phyloP scores from a whole-genome alignment of 768 basidiomycete species.

The Tylopilus intermedius region DNA sequence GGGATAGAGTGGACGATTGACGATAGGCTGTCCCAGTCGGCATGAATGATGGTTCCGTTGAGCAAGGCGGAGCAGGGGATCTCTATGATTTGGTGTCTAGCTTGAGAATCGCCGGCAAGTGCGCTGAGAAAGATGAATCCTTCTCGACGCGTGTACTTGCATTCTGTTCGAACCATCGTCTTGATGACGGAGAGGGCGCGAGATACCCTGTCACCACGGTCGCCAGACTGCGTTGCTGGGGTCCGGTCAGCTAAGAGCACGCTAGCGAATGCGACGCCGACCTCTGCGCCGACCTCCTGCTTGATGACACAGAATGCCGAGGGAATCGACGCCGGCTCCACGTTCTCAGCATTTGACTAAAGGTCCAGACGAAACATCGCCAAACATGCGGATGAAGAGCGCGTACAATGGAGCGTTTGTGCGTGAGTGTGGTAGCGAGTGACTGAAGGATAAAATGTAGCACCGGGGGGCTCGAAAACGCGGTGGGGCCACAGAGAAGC shows the following conservation, averaged over 20 bases:
- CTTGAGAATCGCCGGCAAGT: slow-evolving; percentile 28
- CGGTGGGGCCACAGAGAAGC: slow-evolving; percentile 39
- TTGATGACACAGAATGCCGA: slow-evolving; percentile 40
- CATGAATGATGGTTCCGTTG: slow-evolving; percentile 39
- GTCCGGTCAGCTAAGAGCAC: slow-evolving; percentile 31
- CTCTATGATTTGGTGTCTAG: slow-evolving; percentile 1
- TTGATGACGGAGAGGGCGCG: slow-evolving; percentile 36
- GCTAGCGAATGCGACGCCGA: slow-evolving; percentile 39
- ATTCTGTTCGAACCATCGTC: slow-evolving; percentile 33
- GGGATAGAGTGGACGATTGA: slow-evolving; percentile 26
- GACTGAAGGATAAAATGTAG: slow-evolving; percentile 37
- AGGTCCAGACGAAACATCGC: slow-evolving; percentile 56
- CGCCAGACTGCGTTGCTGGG: background rate
- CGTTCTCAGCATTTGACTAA: slow-evolving; percentile 34
- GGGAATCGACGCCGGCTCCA: slow-evolving; percentile 27
- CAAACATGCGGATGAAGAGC: slow-evolving; percentile 44
- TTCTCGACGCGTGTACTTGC: slow-evolving; percentile 26
- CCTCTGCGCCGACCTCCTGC: slow-evolving; percentile 45
- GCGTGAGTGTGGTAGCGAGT: slow-evolving; percentile 30
- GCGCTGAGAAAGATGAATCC: slow-evolving; percentile 34
- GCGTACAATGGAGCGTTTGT: slow-evolving; percentile 34
- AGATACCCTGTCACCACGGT: slow-evolving; percentile 24
- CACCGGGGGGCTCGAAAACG: slow-evolving; percentile 39
- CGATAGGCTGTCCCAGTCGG: slow-evolving; percentile 23
- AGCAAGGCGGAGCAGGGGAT: slow-evolving; percentile 37